phyloP scores from a whole-genome alignment of 2,329 filamentous ascomycete species.

The Stenocarpella maydis region DNA sequence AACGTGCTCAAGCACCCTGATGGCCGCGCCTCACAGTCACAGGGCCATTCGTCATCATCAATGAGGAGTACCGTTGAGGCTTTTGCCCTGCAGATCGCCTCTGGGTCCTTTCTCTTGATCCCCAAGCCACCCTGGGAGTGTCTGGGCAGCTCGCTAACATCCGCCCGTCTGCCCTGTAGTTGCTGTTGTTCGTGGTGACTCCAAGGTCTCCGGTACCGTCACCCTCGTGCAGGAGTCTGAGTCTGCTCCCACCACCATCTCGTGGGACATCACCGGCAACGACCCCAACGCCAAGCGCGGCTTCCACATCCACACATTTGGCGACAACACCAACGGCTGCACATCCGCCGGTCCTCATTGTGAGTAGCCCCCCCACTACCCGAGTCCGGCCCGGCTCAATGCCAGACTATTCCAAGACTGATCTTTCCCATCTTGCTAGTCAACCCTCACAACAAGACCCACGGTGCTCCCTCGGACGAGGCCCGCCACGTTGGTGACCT shows the following conservation, averaged over 20 bases:
- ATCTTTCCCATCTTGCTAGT: slow-evolving; percentile 59
- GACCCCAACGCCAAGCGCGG: slow-evolving; percentile 96
- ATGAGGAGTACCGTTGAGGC: slow-evolving; percentile 7
- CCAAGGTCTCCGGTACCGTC: slow-evolving; percentile 92
- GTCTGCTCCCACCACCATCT: slow-evolving; percentile 81
- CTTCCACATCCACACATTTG: slow-evolving; percentile 98
- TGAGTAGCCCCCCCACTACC: slow-evolving; percentile 58
- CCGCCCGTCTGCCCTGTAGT: slow-evolving; percentile 61
- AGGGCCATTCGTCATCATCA: not conserved
- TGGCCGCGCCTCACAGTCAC: slow-evolving; percentile 38
- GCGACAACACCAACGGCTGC: slow-evolving; percentile 99
- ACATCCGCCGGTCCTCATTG: slow-evolving; percentile 98
- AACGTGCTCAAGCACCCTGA: slow-evolving; percentile 38
- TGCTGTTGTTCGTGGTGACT: slow-evolving; percentile 96
- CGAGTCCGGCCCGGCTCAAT: not conserved
- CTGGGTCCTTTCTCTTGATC: not conserved
- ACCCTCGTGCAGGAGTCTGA: slow-evolving; percentile 93
- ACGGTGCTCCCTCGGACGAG: slow-evolving; percentile 85
- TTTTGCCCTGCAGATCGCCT: not conserved
- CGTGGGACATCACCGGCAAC: slow-evolving; percentile 91
- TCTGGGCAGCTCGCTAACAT: slow-evolving; percentile 26
- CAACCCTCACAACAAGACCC: slow-evolving; percentile 93
- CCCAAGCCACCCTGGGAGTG: not conserved
- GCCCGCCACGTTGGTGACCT: slow-evolving; percentile 96
- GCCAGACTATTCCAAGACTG: slow-evolving; percentile 16